Conservation (phyloP, 306 rosid species). For the Neltuma alba region DNA sequence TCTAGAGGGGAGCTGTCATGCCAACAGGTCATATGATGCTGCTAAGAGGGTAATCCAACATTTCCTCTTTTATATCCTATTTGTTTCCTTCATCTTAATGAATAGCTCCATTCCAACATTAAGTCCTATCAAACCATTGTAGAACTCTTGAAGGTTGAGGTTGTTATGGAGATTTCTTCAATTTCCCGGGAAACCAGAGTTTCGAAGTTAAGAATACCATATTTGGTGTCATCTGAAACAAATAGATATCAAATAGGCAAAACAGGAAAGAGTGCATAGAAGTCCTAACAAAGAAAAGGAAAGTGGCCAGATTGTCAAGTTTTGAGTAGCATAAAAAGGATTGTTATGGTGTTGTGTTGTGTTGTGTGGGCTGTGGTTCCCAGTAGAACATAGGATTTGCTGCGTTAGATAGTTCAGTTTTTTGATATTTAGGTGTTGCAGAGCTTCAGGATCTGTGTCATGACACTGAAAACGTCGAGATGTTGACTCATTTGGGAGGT, state of each 20-base stretch:
- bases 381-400: neutral
- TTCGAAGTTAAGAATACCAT: neutral
- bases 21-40: slow-evolving; percentile 62
- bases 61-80: neutral
- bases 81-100: neutral
- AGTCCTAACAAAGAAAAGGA: neutral
- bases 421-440: neutral
- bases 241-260: neutral
- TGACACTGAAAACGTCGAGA: neutral
- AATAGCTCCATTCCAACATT: neutral
- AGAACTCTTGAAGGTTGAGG: neutral
- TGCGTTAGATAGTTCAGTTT: neutral
- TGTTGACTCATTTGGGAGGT: neutral
- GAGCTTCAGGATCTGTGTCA: neutral
- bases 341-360: neutral
- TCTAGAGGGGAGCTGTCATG: slow-evolving; percentile 59
- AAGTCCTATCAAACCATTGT: neutral
- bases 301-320: neutral
- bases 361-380: neutral
- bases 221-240: neutral
- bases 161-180: neutral
- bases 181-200: neutral
- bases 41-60: slow-evolving; percentile 51
- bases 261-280: neutral
- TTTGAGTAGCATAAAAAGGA: neutral